Evolutionary conservation across 2,329 filamentous ascomycete genomes (phyloP).

Genomic region (Onygenales sp.): DNA sequence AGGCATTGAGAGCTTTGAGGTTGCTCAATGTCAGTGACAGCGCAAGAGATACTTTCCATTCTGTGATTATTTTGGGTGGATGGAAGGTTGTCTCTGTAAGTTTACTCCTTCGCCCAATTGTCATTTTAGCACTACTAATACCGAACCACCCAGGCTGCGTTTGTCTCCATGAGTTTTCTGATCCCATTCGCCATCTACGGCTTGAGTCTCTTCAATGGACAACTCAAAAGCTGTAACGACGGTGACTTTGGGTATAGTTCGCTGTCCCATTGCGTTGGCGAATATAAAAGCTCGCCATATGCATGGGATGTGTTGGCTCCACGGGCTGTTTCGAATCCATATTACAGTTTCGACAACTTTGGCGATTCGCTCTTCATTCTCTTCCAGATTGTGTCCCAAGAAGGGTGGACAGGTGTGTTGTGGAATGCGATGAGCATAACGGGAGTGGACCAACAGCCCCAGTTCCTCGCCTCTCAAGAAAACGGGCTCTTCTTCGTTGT

Average conservation of each 20-base stretch:
- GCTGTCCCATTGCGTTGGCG: conserved; percentile 70
- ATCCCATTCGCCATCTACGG: conserved; percentile 97
- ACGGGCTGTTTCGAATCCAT: conserved; percentile 69
- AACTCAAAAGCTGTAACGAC: conserved; percentile 75
- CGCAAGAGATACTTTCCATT: conserved; percentile 91
- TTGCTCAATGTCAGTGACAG: conserved; percentile 94
- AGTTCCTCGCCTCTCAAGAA: conserved; percentile 59
- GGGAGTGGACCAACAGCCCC: conserved; percentile 63
- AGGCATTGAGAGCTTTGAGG: conserved; percentile 82
- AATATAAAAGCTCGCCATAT: conserved; percentile 67
- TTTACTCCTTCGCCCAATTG: conserved; percentile 11
- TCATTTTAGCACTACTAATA: conserved; percentile 1
- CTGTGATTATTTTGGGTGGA: conserved; percentile 83
- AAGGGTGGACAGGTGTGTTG: conserved; percentile 95
- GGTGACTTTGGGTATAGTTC: conserved; percentile 44
- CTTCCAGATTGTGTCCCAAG: conserved; percentile 97
- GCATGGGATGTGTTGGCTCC: conserved; percentile 81
- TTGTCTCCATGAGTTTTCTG: conserved; percentile 86
- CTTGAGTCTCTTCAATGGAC: conserved; percentile 80
- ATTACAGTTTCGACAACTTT: conserved; percentile 90
- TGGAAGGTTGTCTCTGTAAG: conserved; percentile 83
- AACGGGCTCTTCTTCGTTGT: conserved; percentile 92
- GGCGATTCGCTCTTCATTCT: conserved; percentile 89
- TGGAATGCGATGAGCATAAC: conserved; percentile 75
- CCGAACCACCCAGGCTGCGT: conserved; percentile 52